Evolutionary conservation across 768 basidiomycete species (phyloP).

Genomic region (Agrocybe pediades): DNA sequence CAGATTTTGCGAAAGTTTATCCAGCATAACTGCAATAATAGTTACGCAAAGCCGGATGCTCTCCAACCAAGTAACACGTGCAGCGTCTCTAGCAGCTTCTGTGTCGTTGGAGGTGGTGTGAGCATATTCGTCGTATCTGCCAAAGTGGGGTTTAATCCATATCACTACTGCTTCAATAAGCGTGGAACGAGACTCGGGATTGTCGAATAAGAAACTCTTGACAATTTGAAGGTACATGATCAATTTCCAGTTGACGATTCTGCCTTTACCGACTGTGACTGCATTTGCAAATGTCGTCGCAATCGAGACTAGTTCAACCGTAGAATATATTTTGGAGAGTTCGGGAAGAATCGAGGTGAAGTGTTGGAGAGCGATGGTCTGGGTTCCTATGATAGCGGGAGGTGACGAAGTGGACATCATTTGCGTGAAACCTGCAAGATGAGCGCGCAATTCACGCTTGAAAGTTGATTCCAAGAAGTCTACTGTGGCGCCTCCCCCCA

Average conservation of each 20-base stretch:
- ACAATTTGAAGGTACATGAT: constrained; percentile 94
- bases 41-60: constrained; percentile 88
- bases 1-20: constrained; percentile 82
- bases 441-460: constrained; percentile 77
- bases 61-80: constrained; percentile 89
- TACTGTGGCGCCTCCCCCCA: constrained; percentile 79
- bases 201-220: constrained; percentile 85
- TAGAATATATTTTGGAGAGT: constrained; percentile 76
- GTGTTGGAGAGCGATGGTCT: constrained; percentile 91
- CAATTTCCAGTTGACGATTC: constrained; percentile 90
- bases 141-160: constrained; percentile 96
- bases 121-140: constrained; percentile 82
- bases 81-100: constrained; percentile 66
- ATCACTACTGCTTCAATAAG: constrained; percentile 86
- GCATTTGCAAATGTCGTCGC: constrained; percentile 88
- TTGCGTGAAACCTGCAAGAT: constrained; percentile 78
- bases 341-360: constrained; percentile 92
- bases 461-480: constrained; percentile 86
- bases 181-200: constrained; percentile 71
- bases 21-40: constrained; percentile 86
- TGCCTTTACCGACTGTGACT: constrained; percentile 75
- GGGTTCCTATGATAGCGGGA: constrained; percentile 91
- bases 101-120: constrained; percentile 65
- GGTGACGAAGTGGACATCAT: constrained; percentile 86
- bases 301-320: constrained; percentile 83